A percentile compares a stretch with the other conserved stretches of the same genome.
Conservation (phyloP, 352 stramenopile genomes). For the Phytophthora niederhauseri region DNA sequence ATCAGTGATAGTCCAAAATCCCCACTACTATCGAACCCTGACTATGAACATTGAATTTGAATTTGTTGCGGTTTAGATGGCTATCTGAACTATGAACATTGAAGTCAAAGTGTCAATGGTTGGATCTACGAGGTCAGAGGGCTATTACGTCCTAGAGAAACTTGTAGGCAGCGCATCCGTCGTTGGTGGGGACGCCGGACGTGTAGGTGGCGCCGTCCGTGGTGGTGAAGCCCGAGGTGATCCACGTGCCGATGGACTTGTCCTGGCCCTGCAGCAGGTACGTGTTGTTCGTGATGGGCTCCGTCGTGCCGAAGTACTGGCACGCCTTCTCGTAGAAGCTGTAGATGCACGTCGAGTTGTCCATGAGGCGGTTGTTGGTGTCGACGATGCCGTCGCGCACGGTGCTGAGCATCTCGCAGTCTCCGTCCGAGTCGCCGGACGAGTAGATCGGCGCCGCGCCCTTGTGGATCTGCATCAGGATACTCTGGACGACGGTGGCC, state of each 20-base stretch:
- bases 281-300: slow-evolving; percentile 46
- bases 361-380: slow-evolving; percentile 62
- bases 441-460: slow-evolving; percentile 48
- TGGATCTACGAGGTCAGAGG: slow-evolving; percentile 6
- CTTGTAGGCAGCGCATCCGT: slow-evolving; percentile 39
- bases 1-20: too few species aligned
- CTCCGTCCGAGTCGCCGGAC: slow-evolving; percentile 29
- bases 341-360: slow-evolving; percentile 51
- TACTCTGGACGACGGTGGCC: slow-evolving; percentile 45
- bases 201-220: slow-evolving; percentile 48
- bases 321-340: slow-evolving; percentile 58
- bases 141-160: slow-evolving; percentile 7
- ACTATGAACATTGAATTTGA: too few species aligned
- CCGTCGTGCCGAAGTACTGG: slow-evolving; percentile 38
- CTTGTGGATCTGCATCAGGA: slow-evolving; percentile 48
- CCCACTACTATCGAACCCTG: too few species aligned
- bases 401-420: slow-evolving; percentile 58
- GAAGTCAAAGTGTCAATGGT: not conserved
- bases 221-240: slow-evolving; percentile 54
- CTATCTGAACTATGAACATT: too few species aligned
- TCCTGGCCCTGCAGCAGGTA: slow-evolving; percentile 65
- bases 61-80: too few species aligned
- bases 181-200: slow-evolving; percentile 40
- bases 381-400: slow-evolving; percentile 55
- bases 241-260: slow-evolving; percentile 59